Base-by-base conservation (phyloP, 2,329 filamentous ascomycete genomes). In the Sordariomycetes sp. region DNA sequence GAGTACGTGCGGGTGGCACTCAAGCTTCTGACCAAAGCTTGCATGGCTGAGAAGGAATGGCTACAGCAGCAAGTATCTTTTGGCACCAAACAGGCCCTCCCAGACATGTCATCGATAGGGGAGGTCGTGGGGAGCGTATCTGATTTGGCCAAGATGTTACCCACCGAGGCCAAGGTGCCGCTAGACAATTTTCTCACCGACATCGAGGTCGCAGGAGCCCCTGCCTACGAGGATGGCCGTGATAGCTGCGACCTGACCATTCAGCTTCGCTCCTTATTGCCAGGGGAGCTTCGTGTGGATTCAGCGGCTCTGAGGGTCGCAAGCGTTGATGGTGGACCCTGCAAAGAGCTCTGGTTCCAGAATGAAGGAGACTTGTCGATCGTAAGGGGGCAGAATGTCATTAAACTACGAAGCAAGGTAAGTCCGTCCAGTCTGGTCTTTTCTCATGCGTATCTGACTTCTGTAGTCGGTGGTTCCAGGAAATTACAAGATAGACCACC, bases 1-100 rank as follows among this genome's bases (percentile, higher is more conserved):
- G 86, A 94, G 41, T 93, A 87, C 47, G 77, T 88, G 12, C 74
- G 75, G 17, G 79, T 84, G 8, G 69, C 86, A 8, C 64, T 95
- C 11, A 82, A 82, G 46, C 63, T 95, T 2, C 59, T 92, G 9
- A 74, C 72, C 7, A 87, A 85, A 49, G 72, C 75, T 1, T 79
- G 73, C 4, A 59, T 60, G 0, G 65, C 68, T 0, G 66, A 79
- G 41, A 65, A 61, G 33, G 69, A 72, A 14, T 61, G 64, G 17
- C 49, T 69, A 5, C 48, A 56, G 19, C 57, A 63, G 33, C 53
- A 51, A 4, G 46, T 50, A 46, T 41, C 42, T 6, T 35, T 46
- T n/a, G 32, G 42, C 29, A 31, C 15, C 17, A 27, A 34, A 39
- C 17, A 39, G 40, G 28, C 15, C 41, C 10, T 18, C 18, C 44